These are phyloP conservation scores for Euphorbia corollata DNA, from an alignment of 441 rosid genomes.

Conservation along the genomic window DNA sequence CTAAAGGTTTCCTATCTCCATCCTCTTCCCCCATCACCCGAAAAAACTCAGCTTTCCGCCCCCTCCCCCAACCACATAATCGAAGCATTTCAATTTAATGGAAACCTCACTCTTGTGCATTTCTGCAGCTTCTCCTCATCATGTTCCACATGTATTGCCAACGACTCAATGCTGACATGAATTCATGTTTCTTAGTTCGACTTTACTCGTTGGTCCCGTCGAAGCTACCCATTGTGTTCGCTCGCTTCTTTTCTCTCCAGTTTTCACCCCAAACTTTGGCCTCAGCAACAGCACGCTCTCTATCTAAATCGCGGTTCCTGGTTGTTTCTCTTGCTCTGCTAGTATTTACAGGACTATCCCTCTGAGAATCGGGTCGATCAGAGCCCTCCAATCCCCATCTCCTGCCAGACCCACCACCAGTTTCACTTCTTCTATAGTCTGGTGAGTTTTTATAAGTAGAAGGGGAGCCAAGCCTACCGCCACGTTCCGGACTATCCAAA, in stretches of 20 bases:
- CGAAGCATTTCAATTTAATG: conserved; percentile 27
- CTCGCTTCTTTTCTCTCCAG: conserved; percentile 84
- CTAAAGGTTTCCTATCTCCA: conserved; percentile 11
- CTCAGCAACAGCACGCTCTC: conserved; percentile 93
- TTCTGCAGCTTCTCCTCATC: conserved; percentile 17
- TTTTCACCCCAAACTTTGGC: conserved; percentile 99
- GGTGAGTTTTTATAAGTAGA: conserved; percentile 73
- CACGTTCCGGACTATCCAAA: conserved; percentile 58
- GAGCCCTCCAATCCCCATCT: conserved; percentile 60
- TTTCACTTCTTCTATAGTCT: conserved; percentile 68
- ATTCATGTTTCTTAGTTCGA: not conserved
- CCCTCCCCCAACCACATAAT: conserved; percentile 27
- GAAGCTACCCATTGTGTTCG: conserved; percentile 56
- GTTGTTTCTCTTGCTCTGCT: conserved; percentile 69
- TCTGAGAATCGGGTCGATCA: conserved; percentile 59
- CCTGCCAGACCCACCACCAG: conserved; percentile 76
- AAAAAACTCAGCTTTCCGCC: not conserved
- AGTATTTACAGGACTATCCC: conserved; percentile 59
- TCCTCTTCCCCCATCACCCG: conserved; percentile 7
- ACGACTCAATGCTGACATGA: conserved; percentile 9
- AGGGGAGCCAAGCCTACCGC: conserved; percentile 57
- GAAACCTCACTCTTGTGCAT: conserved; percentile 17
- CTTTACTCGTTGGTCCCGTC: conserved; percentile 62
- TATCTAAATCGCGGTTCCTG: conserved; percentile 76
- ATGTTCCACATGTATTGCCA: conserved; percentile 12